Percentiles rank a stretch among this genome's conserved stretches.
These are phyloP conservation scores for Suhomyces canberraensis DNA, from an alignment of 805 yeast species.

Conservation along the genomic window DNA sequence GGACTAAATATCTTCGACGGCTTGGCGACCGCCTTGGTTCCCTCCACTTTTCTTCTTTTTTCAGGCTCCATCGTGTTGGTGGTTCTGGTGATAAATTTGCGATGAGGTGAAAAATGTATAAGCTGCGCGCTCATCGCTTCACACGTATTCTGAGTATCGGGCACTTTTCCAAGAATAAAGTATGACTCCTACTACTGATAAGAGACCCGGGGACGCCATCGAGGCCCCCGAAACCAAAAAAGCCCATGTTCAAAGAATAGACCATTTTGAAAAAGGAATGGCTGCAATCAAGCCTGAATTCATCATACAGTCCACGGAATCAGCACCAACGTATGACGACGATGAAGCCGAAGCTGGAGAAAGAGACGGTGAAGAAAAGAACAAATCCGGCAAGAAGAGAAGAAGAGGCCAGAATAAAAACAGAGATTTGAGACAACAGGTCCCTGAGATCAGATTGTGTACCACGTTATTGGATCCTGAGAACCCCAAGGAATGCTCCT, in stretches of 20 bases:
- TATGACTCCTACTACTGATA: slow-evolving; percentile 6
- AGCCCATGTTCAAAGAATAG: slow-evolving; percentile 16
- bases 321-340: slow-evolving; percentile 37
- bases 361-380: slow-evolving; percentile 23
- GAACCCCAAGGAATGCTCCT: slow-evolving; percentile 47
- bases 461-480: slow-evolving; percentile 58
- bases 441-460: slow-evolving; percentile 66
- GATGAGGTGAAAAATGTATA: slow-evolving; percentile 2
- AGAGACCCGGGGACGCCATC: slow-evolving; percentile 16
- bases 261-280: slow-evolving; percentile 50
- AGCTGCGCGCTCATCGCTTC: neutral
- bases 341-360: slow-evolving; percentile 48
- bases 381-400: slow-evolving; percentile 41
- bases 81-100: neutral
- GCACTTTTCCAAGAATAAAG: no score
- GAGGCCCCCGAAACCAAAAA: slow-evolving; percentile 16
- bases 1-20: slow-evolving; percentile 67
- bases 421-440: slow-evolving; percentile 68
- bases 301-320: slow-evolving; percentile 45
- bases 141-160: neutral
- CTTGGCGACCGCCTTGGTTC: slow-evolving; percentile 5
- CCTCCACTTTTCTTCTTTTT: slow-evolving; percentile 28
- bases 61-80: slow-evolving; percentile 24
- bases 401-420: slow-evolving; percentile 80
- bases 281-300: slow-evolving; percentile 77